Percentiles rank a stretch among this genome's conserved stretches.
phyloP scores from a whole-genome alignment of 345 rosid genomes.

The Salix purpurea region DNA sequence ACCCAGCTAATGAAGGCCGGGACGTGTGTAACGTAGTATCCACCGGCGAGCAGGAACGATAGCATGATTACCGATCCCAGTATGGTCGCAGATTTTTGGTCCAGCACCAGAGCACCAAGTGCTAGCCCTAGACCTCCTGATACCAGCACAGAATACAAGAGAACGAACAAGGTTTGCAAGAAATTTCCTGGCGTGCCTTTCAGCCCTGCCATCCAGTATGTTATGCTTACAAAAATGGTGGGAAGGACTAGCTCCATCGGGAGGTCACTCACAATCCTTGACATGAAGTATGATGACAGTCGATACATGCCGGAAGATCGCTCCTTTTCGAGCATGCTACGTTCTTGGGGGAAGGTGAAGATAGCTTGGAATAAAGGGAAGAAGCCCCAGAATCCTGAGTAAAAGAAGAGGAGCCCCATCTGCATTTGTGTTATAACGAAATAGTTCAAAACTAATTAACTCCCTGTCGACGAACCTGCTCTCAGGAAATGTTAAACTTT shows the following conservation, averaged over 20 bases:
- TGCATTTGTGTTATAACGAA: conserved; percentile 21
- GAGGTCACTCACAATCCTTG: conserved; percentile 53
- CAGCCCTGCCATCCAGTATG: conserved; percentile 75
- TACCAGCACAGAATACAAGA: conserved; percentile 41
- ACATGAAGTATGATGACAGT: conserved; percentile 77
- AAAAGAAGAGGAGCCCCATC: conserved; percentile 74
- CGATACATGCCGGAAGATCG: conserved; percentile 79
- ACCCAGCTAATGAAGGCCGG: conserved; percentile 47
- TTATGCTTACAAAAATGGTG: conserved; percentile 39
- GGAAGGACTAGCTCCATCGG: conserved; percentile 80
- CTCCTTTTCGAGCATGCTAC: conserved; percentile 78
- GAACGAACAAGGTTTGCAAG: conserved; percentile 38
- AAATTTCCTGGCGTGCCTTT: conserved; percentile 34
- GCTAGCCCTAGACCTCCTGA: conserved; percentile 54
- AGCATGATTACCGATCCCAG: conserved; percentile 43
- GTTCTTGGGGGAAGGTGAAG: conserved; percentile 75
- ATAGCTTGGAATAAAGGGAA: conserved; percentile 72
- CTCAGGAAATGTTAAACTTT: background rate
- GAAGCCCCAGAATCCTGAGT: conserved; percentile 58
- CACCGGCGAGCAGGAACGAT: conserved; percentile 39
- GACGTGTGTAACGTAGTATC: conserved; percentile 47
- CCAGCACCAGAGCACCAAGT: conserved; percentile 49
- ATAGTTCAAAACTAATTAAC: background rate
- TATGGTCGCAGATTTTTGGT: conserved; percentile 35
- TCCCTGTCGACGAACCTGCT: background rate